Percentiles rank a stretch among this genome's conserved stretches.
These are phyloP conservation scores for Thelonectria discophora DNA, from an alignment of 2,329 filamentous ascomycete genomes.

Conservation along the genomic window DNA sequence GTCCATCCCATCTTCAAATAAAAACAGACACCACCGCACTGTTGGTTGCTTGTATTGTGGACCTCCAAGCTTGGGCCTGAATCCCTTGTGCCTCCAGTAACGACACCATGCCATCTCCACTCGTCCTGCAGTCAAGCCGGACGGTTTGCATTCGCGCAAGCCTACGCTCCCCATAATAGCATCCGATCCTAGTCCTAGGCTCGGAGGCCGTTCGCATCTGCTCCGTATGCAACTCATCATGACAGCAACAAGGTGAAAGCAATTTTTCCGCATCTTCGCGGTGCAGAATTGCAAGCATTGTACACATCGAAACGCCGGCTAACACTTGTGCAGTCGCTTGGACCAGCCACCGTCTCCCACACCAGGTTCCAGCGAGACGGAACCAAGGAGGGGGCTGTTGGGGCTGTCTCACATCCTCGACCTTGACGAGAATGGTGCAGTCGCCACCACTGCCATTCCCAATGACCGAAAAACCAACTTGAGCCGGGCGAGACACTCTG, in stretches of 20 bases:
- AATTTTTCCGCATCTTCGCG: conserved; percentile 7
- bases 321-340: conserved; percentile 16
- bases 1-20: background rate
- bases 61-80: conserved; percentile 18
- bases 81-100: conserved; percentile 16
- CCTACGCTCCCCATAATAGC: conserved; percentile 23
- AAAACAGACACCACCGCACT: conserved; percentile 1
- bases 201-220: conserved; percentile 28
- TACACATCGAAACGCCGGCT: background rate
- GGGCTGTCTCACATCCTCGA: conserved; percentile 15
- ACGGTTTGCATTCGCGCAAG: conserved; percentile 17
- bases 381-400: conserved; percentile 12
- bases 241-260: conserved; percentile 10
- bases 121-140: conserved; percentile 16
- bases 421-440: conserved; percentile 11
- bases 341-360: conserved; percentile 4
- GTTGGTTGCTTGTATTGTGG: conserved; percentile 21
- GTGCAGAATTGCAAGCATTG: conserved; percentile 3
- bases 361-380: conserved; percentile 17
- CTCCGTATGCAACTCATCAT: conserved; percentile 17
- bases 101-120: conserved; percentile 18
- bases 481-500: conserved; percentile 28
- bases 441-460: conserved; percentile 10
- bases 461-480: conserved; percentile 16
- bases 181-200: conserved; percentile 14